phyloP scores from a whole-genome alignment of 306 rosid species.

The Neltuma alba region DNA sequence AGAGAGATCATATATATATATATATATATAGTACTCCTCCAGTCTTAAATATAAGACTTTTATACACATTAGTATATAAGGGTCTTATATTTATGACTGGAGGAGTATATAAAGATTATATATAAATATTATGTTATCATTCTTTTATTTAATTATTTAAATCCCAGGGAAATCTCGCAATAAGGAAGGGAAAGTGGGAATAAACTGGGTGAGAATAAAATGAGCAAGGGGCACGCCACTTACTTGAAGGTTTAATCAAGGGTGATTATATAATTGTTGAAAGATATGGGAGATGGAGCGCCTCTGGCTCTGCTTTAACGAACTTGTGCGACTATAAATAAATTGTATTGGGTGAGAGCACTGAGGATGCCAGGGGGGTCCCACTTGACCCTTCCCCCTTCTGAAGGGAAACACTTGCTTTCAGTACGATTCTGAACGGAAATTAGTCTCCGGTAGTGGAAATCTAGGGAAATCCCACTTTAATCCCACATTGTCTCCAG shows the following conservation, averaged over 20 bases:
- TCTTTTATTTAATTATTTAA: neutral
- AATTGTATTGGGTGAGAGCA: slow-evolving; percentile 21
- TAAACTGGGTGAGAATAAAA: neutral
- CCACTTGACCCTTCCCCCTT: slow-evolving; percentile 40
- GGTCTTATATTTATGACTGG: too few relatives aligned
- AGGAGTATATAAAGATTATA: neutral
- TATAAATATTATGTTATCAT: neutral
- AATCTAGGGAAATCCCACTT: slow-evolving; percentile 51
- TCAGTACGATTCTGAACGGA: slow-evolving; percentile 28
- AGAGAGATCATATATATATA: too few relatives aligned
- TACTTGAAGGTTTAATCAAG: neutral
- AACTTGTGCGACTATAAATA: slow-evolving; percentile 6
- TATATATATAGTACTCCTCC: too few relatives aligned
- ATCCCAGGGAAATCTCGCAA: neutral
- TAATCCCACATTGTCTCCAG: neutral
- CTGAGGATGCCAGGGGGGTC: neutral
- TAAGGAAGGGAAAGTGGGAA: neutral
- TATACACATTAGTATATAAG: too few relatives aligned
- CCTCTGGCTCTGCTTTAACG: neutral
- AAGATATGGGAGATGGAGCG: neutral
- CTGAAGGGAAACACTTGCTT: slow-evolving; percentile 35
- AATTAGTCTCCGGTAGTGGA: slow-evolving; percentile 38
- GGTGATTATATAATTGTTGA: neutral
- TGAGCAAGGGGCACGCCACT: slow-evolving; percentile 1
- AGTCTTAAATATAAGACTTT: too few relatives aligned